Percentiles rank a stretch among this genome's conserved stretches.
Conservation (phyloP, 176 grass and related monocot species). For the Hyparrhenia diplandra region DNA sequence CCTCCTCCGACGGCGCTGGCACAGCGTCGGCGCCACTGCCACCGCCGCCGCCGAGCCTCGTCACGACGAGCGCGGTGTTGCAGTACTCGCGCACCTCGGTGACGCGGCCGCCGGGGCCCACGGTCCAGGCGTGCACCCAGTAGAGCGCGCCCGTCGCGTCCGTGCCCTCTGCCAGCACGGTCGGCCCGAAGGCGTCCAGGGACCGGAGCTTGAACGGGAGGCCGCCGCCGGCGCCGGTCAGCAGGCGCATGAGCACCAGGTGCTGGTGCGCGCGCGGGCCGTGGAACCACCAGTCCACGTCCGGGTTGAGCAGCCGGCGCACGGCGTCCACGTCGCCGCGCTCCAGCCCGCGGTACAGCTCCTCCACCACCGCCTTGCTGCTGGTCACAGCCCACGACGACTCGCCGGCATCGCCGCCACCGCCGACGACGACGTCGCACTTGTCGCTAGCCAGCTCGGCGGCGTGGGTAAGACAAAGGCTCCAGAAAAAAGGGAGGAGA, state of each 20-base stretch:
- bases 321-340: conserved; percentile 49
- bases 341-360: conserved; percentile 70
- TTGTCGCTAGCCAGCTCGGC: conserved; percentile 22
- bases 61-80: conserved; percentile 79
- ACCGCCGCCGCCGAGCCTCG: conserved; percentile 25
- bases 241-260: conserved; percentile 65
- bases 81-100: conserved; percentile 81
- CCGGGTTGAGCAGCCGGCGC: conserved; percentile 55
- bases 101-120: conserved; percentile 53
- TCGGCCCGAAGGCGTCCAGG: conserved; percentile 55
- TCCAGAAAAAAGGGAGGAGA: too few species aligned
- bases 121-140: conserved; percentile 91
- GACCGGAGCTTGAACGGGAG: conserved; percentile 46
- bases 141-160: conserved; percentile 34
- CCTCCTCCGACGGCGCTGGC: neutral
- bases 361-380: conserved; percentile 60
- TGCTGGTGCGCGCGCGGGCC: conserved; percentile 74
- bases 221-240: conserved; percentile 36
- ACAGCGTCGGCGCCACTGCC: neutral
- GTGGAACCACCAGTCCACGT: conserved; percentile 97
- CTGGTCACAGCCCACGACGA: neutral
- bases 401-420: neutral
- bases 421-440: neutral
- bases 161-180: conserved; percentile 75
- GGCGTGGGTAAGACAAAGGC: neutral